Evolutionary conservation across 352 stramenopile genomes (phyloP).

Genomic region (Phytophthora agathidicida): DNA sequence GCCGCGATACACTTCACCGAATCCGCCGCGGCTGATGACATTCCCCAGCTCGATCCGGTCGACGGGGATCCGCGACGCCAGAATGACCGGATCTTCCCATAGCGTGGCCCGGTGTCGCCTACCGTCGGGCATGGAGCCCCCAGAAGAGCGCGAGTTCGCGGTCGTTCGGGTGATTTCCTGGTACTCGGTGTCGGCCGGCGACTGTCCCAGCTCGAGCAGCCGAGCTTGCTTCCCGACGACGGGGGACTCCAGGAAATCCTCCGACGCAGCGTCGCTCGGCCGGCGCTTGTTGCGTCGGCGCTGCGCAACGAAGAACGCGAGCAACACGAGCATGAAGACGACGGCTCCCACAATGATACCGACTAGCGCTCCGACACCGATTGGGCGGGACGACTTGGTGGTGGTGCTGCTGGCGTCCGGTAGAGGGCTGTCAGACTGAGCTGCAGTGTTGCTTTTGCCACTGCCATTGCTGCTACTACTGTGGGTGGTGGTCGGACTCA

Average conservation of each 20-base stretch:
- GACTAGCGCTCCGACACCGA: conserved; percentile 5
- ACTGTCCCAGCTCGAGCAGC: conserved; percentile 1
- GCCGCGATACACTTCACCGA: conserved; percentile 8
- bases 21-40: conserved; percentile 8
- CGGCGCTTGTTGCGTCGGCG: conserved; percentile 5
- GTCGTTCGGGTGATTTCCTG: conserved; percentile 13
- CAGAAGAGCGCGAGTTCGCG: conserved; percentile 12
- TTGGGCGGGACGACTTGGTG: conserved; percentile 1
- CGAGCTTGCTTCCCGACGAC: conserved; percentile 8
- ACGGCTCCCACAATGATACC: conserved; percentile 12
- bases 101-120: conserved; percentile 10
- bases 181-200: conserved; percentile 13
- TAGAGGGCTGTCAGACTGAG: conserved; percentile 13
- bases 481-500: conserved; percentile 6
- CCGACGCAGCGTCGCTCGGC: neutral
- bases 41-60: conserved; percentile 3
- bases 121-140: neutral
- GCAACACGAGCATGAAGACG: conserved; percentile 18
- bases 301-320: conserved; percentile 20
- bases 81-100: conserved; percentile 38
- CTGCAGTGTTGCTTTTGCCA: conserved; percentile 1
- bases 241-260: conserved; percentile 19
- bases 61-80: conserved; percentile 5
- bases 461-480: neutral
- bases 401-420: conserved; percentile 7